Conservation (phyloP, 306 rosid species). For the Astragalus membranaceus region DNA sequence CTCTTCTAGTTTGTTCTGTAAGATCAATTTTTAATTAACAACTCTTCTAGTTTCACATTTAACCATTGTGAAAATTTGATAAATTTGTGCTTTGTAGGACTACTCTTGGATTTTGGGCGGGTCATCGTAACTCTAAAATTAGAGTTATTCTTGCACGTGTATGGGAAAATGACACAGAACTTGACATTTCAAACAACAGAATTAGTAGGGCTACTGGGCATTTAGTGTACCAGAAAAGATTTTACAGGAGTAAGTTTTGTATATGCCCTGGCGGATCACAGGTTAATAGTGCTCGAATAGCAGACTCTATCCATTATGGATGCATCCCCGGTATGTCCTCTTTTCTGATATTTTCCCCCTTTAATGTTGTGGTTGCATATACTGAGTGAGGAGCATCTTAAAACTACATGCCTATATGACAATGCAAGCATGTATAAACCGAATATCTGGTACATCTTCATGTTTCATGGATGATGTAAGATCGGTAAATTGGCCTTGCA, state of each 20-base stretch:
- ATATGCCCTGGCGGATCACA: constrained; percentile 99
- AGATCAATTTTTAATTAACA: constrained; percentile 7
- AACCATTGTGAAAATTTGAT: constrained; percentile 9
- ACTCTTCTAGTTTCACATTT: neutral
- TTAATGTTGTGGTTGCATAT: constrained; percentile 5
- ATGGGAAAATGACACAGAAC: constrained; percentile 97
- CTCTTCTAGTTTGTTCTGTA: neutral
- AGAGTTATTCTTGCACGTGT: constrained; percentile 90
- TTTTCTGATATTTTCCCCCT: neutral
- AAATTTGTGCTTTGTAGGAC: constrained; percentile 55
- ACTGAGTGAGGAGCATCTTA: neutral
- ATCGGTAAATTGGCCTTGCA: neutral
- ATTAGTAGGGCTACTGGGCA: constrained; percentile 84
- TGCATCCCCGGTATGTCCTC: constrained; percentile 75
- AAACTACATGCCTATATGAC: neutral
- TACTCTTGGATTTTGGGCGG: constrained; percentile 91
- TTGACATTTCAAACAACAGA: constrained; percentile 82
- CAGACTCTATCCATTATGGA: constrained; percentile 95
- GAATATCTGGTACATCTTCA: neutral
- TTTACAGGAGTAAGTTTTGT: constrained; percentile 78
- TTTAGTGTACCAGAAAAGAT: constrained; percentile 77
- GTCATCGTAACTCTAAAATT: constrained; percentile 92
- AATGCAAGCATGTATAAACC: neutral
- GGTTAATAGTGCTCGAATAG: constrained; percentile 93
- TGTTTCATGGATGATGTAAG: constrained; percentile 4